Conservation (phyloP, 192 early-diverging fungal genomes). For the Coemansia sp. region DNA sequence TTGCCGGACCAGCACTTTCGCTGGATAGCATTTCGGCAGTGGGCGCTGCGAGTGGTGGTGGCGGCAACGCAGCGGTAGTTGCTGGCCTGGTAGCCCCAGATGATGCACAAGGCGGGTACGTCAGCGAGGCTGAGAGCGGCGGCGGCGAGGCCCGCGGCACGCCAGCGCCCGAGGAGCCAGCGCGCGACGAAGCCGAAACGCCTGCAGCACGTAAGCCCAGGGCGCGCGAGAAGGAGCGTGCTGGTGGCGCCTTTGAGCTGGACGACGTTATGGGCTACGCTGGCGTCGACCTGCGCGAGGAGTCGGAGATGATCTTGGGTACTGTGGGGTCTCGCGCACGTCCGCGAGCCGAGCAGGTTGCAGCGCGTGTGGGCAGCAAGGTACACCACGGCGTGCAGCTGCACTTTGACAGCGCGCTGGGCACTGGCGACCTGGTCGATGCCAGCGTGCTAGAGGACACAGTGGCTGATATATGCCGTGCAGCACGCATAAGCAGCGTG, state of each 20-base stretch:
- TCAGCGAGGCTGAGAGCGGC: neutral
- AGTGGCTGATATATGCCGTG: slow-evolving; percentile 19
- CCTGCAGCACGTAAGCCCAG: slow-evolving; percentile 11
- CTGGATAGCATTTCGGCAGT: slow-evolving; percentile 12
- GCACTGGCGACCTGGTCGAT: slow-evolving; percentile 10
- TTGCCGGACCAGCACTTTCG: slow-evolving; percentile 13
- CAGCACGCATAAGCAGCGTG: slow-evolving; percentile 33
- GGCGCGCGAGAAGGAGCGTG: slow-evolving; percentile 38
- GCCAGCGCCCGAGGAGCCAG: neutral
- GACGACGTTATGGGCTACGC: slow-evolving; percentile 79
- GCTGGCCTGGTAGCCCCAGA: slow-evolving; percentile 2
- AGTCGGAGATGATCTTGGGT: slow-evolving; percentile 58
- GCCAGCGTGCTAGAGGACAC: slow-evolving; percentile 6
- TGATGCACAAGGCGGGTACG: slow-evolving; percentile 1
- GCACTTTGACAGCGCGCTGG: slow-evolving; percentile 15
- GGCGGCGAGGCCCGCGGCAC: neutral
- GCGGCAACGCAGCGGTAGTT: slow-evolving; percentile 4
- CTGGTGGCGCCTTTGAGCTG: slow-evolving; percentile 32
- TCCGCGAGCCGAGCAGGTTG: slow-evolving; percentile 3
- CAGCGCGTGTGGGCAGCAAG: slow-evolving; percentile 3
- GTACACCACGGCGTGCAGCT: slow-evolving; percentile 21
- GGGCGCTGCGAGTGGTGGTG: neutral
- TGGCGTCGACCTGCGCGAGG: slow-evolving; percentile 70
- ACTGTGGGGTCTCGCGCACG: slow-evolving; percentile 5
- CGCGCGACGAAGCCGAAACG: neutral